Evolutionary conservation across 306 rosid genomes (phyloP), one percentile per base, ranked within the genome.

Genomic region (Mimosa pudica): DNA sequence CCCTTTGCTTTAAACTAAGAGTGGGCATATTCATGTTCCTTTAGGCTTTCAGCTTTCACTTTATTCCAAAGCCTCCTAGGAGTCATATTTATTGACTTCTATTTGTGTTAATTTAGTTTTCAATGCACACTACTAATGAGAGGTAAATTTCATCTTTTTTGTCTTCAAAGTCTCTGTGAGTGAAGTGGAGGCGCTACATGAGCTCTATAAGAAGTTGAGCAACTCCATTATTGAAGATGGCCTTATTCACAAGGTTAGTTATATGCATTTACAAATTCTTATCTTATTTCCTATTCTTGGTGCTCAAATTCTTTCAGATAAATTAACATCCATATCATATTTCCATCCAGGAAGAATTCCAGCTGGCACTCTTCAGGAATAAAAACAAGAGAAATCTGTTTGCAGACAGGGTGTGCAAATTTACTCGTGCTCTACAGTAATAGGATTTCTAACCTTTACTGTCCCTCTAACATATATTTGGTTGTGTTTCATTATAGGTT

Each of bases 321-420:
- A 63, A 73, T 68, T 79, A 42, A 76, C 66, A 71, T 78, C 36
- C 10, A 10, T 36, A 46, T 55, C 70, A 60, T 80, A 20, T 55
- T 73, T 76, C 68, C 70, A 13, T 45, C 36, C 90, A 93, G 98
- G 98, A 95, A 90, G 98, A 95, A 88, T 91, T 95, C 76, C 98
- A 90, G 90, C 89, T 95, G 42, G 98, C 98, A 2, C 89, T 95
- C 20, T 95, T 95, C 85, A 82, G 82, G 84, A 92, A 92, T 70
- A 80, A 70, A 76, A 84, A 91, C 74, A 84, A 63, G 82, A 89
- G 77, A 48, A 92, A 88, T 82, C 89, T 95, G 73, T 95, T 95
- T 65, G 93, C 98, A 0, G 97, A 93, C 81, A 86, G 98, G 90
- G 98, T 93, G 36, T 65, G 89, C 84, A 5, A 86, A 80, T 68